These are phyloP conservation scores for Caryopteris hybrid DNA, from an alignment of 305 asterid genomes.

Conservation along the genomic window DNA sequence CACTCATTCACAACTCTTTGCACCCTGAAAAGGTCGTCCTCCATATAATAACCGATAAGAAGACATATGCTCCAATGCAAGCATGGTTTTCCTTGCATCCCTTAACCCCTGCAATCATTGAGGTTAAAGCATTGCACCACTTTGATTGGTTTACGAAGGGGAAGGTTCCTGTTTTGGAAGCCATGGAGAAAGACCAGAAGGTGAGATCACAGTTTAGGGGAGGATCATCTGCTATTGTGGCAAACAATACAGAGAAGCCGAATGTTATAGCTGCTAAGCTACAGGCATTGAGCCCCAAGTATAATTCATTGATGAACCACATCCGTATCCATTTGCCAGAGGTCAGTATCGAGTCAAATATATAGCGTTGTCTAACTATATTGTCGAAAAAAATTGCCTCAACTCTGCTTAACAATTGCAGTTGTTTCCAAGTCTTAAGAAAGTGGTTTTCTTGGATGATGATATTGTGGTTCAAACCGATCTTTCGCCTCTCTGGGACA, in stretches of 20 bases:
- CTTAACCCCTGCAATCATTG: slow-evolving; percentile 66
- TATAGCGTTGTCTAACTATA: not conserved
- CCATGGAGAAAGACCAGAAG: slow-evolving; percentile 94
- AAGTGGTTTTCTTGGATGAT: slow-evolving; percentile 85
- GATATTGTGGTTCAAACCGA: slow-evolving; percentile 91
- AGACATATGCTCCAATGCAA: slow-evolving; percentile 91
- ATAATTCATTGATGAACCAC: slow-evolving; percentile 88
- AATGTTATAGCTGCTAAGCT: slow-evolving; percentile 84
- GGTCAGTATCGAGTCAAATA: slow-evolving; percentile 34
- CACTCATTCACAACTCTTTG: slow-evolving; percentile 63
- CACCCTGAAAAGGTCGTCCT: slow-evolving; percentile 65
- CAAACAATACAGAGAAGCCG: slow-evolving; percentile 76
- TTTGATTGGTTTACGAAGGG: slow-evolving; percentile 96
- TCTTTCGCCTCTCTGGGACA: slow-evolving; percentile 89
- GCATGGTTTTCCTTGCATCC: slow-evolving; percentile 96
- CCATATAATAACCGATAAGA: slow-evolving; percentile 80
- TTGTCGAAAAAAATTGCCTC: not conserved
- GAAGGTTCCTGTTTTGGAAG: slow-evolving; percentile 87
- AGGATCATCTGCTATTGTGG: slow-evolving; percentile 88
- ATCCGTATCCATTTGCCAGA: slow-evolving; percentile 91
- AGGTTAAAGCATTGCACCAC: slow-evolving; percentile 88
- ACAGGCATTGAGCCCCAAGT: slow-evolving; percentile 97
- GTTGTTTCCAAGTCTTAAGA: slow-evolving; percentile 83
- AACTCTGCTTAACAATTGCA: slow-evolving; percentile 30
- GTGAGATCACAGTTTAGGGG: slow-evolving; percentile 81